Evolutionary conservation across 2,329 filamentous ascomycete genomes (phyloP).

Genomic region (Didymella sp.): DNA sequence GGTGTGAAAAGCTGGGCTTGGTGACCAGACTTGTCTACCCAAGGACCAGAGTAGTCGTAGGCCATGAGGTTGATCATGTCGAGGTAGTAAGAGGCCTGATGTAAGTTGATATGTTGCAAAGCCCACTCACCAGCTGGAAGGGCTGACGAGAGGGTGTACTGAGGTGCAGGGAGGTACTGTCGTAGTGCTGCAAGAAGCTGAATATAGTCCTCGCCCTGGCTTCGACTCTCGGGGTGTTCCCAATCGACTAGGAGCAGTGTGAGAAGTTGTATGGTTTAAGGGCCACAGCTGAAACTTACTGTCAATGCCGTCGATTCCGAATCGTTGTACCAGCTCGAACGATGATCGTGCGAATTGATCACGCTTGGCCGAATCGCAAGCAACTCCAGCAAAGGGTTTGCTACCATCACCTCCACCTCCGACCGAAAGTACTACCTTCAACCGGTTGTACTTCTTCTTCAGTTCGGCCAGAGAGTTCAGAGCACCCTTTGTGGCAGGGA

Average conservation of each 20-base stretch:
- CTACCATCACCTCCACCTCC: conserved; percentile 74
- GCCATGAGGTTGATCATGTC: conserved; percentile 81
- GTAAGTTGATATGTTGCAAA: conserved; percentile 73
- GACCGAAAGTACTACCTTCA: conserved; percentile 79
- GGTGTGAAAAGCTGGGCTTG: conserved; percentile 76
- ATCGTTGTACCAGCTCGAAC: conserved; percentile 71
- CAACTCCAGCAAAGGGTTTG: conserved; percentile 71
- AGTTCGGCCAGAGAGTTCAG: conserved; percentile 75
- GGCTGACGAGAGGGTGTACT: conserved; percentile 74
- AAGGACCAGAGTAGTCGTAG: conserved; percentile 79
- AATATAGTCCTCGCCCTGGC: conserved; percentile 74
- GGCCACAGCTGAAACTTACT: conserved; percentile 58
- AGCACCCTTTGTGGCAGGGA: conserved; percentile 56
- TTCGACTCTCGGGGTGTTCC: conserved; percentile 73
- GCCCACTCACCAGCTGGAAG: conserved; percentile 72
- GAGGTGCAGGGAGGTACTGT: conserved; percentile 69
- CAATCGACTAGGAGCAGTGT: conserved; percentile 70
- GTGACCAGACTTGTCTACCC: conserved; percentile 72
- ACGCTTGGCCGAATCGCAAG: conserved; percentile 64
- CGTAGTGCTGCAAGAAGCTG: conserved; percentile 71
- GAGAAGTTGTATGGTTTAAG: conserved; percentile 11
- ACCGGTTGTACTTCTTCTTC: conserved; percentile 72
- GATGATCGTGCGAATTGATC: conserved; percentile 76
- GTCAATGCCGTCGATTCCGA: conserved; percentile 77
- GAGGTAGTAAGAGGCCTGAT: conserved; percentile 67